A percentile compares a stretch with the other conserved stretches of the same genome.
Conservation (phyloP, 805 yeast species). For the Myxozyma kluyveri region DNA sequence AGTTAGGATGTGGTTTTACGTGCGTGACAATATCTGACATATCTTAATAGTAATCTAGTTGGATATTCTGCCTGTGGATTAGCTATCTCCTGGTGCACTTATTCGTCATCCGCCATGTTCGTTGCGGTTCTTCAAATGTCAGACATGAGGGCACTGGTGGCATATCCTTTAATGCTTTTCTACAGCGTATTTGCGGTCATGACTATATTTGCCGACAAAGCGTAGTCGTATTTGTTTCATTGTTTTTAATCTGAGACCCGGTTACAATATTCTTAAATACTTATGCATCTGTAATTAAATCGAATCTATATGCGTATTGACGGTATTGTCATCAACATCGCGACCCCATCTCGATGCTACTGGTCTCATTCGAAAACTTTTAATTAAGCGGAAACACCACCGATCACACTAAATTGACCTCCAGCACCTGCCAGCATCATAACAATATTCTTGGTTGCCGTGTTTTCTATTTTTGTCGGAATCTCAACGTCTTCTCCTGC, state of each 20-base stretch:
- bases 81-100: constrained; percentile 86
- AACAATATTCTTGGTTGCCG: constrained; percentile 81
- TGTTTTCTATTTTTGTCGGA: constrained; percentile 88
- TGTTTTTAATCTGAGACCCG: too few species aligned
- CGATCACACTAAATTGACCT: constrained; percentile 91
- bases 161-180: constrained; percentile 88
- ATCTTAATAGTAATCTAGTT: constrained; percentile 44
- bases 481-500: constrained; percentile 77
- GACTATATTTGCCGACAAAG: constrained; percentile 72
- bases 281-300: too few species aligned
- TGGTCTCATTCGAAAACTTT: too few species aligned
- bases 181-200: constrained; percentile 92
- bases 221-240: too few species aligned
- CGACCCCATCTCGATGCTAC: too few species aligned
- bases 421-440: constrained; percentile 83
- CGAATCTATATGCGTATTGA: too few species aligned
- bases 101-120: constrained; percentile 88
- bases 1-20: constrained; percentile 4
- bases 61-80: constrained; percentile 70
- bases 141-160: constrained; percentile 84
- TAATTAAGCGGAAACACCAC: constrained; percentile 50
- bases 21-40: background rate
- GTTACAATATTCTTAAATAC: too few species aligned
- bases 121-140: constrained; percentile 78
- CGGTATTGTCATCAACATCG: too few species aligned